Evolutionary conservation across 2,329 filamentous ascomycete species (phyloP), one percentile per base, ranked within the genome.

Genomic region (Diaporthe amygdali): DNA sequence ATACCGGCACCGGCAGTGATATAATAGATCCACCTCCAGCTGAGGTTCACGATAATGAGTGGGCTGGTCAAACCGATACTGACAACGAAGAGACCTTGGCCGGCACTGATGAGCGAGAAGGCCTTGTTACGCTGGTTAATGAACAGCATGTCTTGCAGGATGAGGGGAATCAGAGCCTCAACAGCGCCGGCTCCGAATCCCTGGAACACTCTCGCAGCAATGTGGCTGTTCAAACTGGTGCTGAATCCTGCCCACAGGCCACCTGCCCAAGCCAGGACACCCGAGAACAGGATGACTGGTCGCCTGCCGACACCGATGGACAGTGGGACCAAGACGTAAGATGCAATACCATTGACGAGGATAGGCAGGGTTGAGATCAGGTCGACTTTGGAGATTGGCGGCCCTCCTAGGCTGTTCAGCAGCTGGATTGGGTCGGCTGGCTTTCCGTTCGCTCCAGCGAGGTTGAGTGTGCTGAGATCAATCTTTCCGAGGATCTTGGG

Each of bases 101-200:
- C 76, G 15, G 75, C 72, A 56, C 69, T 71, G 52, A 76, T 67
- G 30, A 72, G 69, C n/a, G 76, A 74, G 37, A 76, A 69, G 6
- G 75, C 75, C 52, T 71, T 73, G 70, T 75, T 75, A 14, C 76
- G 72, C 69, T 77, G 72, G 54, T 77, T 74, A 34, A 77, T 75
- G 63, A 77, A 77, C 63, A 75, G 66, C 49, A 77, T 70, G 30
- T 77, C 76, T 70, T 76, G 75, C 9, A 76, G 69, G 22, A 77
- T 76, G 2, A 77, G 70, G 5, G 76, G 75, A 9, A 77, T 71
- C 15, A 77, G 71, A n/a, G 76, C 74, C 59, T 77, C 76, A 46
- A 77, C 75, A 2, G 75, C 73, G 2, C 76, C 76, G 6, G 73
- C 75, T 1, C 76, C 76, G 15, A 77, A 70, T 5, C 74, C 76